Evolutionary conservation across 306 rosid genomes (phyloP), one percentile per base, ranked within the genome.

Genomic region (Luffa aegyptiaca): DNA sequence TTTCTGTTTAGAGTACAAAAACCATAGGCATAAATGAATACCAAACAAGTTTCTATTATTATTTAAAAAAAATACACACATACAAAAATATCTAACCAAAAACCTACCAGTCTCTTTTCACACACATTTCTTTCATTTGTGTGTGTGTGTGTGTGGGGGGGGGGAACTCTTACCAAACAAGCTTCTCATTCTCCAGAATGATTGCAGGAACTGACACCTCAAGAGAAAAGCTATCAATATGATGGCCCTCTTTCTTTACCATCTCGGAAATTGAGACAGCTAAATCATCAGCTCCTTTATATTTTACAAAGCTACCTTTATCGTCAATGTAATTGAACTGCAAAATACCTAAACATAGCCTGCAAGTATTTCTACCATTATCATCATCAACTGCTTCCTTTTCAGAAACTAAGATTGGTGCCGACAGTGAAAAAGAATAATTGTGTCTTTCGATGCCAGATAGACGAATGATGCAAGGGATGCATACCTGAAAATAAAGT

Each of bases 331-430:
- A 92, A 49, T 74, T 78, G 78, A 90, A 90, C 96, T 95, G 97
- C 81, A 91, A 86, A 55, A 95, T 89, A 74, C 99, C 99, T 53
- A 91, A 81, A 85, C 97, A 95, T 55, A 95, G 80, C 9, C 72
- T 79, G 83, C 97, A 95, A 1, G 65, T 53, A 61, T 73, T 63
- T 70, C 61, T 66, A 64, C 74, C 71, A 14, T 66, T 69, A 51
- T 56, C 81, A 10, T 53, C 39, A 71, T 62, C 53, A 85, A 81
- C 61, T 79, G 80, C 52, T 36, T 87, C 84, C 69, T 77, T 48
- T 46, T 84, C 82, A 64, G 82, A 86, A 83, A 75, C 44, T 82
- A 86, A 71, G 37, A 86, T 45, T 21, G 89, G 79, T 1, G 82
- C 41, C 0, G 84, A 81, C 10, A 82, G 80, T 0, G 84, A 76